Conservation (phyloP, 202 grass and related monocot species). For the Brachypodium distachyon region DNA sequence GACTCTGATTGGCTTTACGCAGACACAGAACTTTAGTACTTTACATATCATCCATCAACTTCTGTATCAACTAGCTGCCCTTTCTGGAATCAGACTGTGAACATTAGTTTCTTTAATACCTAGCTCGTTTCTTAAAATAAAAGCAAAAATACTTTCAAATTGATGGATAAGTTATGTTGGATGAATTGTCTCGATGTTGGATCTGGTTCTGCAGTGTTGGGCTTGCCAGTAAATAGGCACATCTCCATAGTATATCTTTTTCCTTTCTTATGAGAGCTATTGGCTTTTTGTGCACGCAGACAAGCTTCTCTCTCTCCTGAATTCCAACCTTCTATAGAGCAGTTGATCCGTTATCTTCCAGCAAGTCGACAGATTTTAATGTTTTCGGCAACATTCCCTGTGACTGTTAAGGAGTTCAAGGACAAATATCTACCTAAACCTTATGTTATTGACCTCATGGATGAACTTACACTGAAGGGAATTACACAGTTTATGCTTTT, state of each 20-base stretch:
- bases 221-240: not conserved
- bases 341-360: conserved; percentile 77
- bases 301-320: conserved; percentile 89
- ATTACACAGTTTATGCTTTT: conserved; percentile 97
- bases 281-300: conserved; percentile 48
- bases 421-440: conserved; percentile 77
- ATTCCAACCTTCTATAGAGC: conserved; percentile 72
- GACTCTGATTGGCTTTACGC: not conserved
- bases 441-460: conserved; percentile 94
- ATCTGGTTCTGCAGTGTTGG: not conserved
- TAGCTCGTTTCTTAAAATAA: not conserved
- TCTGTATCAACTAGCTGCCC: not conserved
- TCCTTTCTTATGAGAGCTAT: not conserved
- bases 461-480: conserved; percentile 96
- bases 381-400: conserved; percentile 94
- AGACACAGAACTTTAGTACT: no score
- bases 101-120: not conserved
- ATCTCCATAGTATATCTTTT: not conserved
- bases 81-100: not conserved
- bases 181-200: not conserved
- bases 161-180: not conserved
- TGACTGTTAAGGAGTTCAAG: conserved; percentile 87
- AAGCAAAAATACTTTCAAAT: not conserved
- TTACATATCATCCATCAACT: not conserved
- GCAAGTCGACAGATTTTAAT: conserved; percentile 69